These are phyloP conservation scores for Calonectria ilicicola DNA, from an alignment of 2,329 filamentous ascomycete genomes.

Conservation along the genomic window DNA sequence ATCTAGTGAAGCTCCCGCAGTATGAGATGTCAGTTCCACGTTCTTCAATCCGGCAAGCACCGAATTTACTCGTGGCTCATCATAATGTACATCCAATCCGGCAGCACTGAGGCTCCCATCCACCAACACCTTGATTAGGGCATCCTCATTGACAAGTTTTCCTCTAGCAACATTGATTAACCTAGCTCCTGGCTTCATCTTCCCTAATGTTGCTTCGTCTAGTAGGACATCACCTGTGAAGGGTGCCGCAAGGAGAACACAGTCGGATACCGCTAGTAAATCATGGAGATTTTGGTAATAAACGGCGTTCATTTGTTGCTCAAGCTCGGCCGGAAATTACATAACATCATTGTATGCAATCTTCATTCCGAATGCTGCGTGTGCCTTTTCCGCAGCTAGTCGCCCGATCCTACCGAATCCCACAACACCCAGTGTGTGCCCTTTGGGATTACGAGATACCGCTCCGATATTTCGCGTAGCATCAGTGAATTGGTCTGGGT, in stretches of 20 bases:
- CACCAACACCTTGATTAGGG: conserved; percentile 74
- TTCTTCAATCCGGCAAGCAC: conserved; percentile 41
- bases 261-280: conserved; percentile 38
- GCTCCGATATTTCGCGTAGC: conserved; percentile 37
- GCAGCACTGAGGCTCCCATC: conserved; percentile 69
- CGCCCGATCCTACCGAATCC: conserved; percentile 41
- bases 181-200: conserved; percentile 78
- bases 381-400: conserved; percentile 40
- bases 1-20: conserved; percentile 39
- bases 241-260: conserved; percentile 37
- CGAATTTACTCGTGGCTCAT: conserved; percentile 66
- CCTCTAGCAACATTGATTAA: conserved; percentile 81
- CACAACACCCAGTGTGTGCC: conserved; percentile 39
- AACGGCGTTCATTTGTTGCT: conserved; percentile 20
- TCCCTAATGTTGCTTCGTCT: conserved; percentile 68
- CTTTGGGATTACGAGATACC: conserved; percentile 36
- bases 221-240: conserved; percentile 36
- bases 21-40: conserved; percentile 39
- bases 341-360: conserved; percentile 41
- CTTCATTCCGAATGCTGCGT: conserved; percentile 42
- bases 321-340: conserved; percentile 31
- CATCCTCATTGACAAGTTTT: conserved; percentile 77
- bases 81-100: conserved; percentile 78
- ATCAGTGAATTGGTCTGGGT: conserved; percentile 39
- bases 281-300: conserved; percentile 35